Base-by-base conservation (phyloP, 495 filamentous ascomycete genomes). In the Talaromyces borbonicus region DNA sequence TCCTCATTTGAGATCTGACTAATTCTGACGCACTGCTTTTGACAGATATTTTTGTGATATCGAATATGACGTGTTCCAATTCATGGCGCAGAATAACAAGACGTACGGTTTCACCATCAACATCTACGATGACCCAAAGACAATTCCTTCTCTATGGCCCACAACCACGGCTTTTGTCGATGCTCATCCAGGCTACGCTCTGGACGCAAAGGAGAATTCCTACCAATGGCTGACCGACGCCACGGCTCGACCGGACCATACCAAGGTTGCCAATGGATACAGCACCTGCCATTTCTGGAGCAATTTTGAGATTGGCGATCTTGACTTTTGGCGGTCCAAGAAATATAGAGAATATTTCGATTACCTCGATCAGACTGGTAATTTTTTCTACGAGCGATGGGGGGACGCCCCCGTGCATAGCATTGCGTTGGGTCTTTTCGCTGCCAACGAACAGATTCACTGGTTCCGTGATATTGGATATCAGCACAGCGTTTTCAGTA, bases 381-480 rank as follows among this genome's bases (percentile, higher is more conserved):
- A 87, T 18, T 94, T 94, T 71, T 94, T 92, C 69, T 94, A 94
- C 52, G 87, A 93, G 53, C 77, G 87, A 49, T 94, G 87, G 87
- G 87, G 87, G 23, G 87, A 94, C 65, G 87, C 87, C 2, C 87
- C 87, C 0, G 83, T 99, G 33, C 93, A 99, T 67, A 90, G 84
- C 37, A 87, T 98, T 55, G 92, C 85, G 15, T 56, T 99, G 43
- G 93, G 87, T 15, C 59, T 99, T 37, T 95, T 99, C 62, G 93
- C 88, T 50, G 87, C 97, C 62, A 71, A 77, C 51, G 79, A 75
- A 58, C 88, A 87, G 63, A 85, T 99, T 46, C 93, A 99, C 67
- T 99, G 93, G 90, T 99, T 99, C 81, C 87, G 90, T 32, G 93
- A 99, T 62, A 96, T 99, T 51, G 93, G 93, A 47, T 99, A 99